Base-by-base conservation (phyloP, 2,329 filamentous ascomycete genomes). In the Byssochlamys sp. region DNA sequence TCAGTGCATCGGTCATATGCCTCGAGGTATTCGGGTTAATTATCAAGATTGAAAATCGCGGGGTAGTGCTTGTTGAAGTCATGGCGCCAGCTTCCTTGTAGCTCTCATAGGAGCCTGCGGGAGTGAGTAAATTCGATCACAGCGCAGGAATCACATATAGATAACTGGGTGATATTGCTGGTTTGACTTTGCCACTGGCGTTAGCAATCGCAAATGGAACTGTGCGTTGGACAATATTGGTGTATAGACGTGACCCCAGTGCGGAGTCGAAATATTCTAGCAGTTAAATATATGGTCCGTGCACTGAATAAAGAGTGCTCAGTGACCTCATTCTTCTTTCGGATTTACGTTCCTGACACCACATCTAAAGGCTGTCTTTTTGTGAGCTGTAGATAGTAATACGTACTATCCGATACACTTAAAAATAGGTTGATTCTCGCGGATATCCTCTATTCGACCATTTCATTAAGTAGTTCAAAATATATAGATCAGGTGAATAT, bases 11-110 rank as follows among this genome's bases (percentile, higher is more conserved):
- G 4, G 75, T 78, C 74, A 77, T 78, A 57, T 71, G 69, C 4
- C 67, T 68, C 10, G 75, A 76, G 12, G 74, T 75, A 61, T 78
- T 78, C 52, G 75, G 75, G 60, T 78, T 78, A 66, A 78, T 72
- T 52, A 78, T 68, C 54, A 78, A 66, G 57, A 77, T 66, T 5
- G 66, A 66, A 55, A 68, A 67, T 45, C 59, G 57, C 28, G 39
- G 29, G 27, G 55, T 39, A 31, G 31, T 48, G 54, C 14, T 61
- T 57, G 27, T 58, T 59, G 31, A 48, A 12, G 25, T 51, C 49
- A 51, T 51, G 25, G 27, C 25, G 49, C 14, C 25, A 5, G 24
- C 24, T n/a, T 51, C 24, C 14, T 51, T 14, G 12, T 10, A 26
- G 5, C 24, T 51, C 49, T 9, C 2, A 14, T 12, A 51, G 24